Evolutionary conservation across 1,139 yeast genomes (phyloP), one percentile per base, ranked within the genome.

Genomic region (Protomyces gravidus): DNA sequence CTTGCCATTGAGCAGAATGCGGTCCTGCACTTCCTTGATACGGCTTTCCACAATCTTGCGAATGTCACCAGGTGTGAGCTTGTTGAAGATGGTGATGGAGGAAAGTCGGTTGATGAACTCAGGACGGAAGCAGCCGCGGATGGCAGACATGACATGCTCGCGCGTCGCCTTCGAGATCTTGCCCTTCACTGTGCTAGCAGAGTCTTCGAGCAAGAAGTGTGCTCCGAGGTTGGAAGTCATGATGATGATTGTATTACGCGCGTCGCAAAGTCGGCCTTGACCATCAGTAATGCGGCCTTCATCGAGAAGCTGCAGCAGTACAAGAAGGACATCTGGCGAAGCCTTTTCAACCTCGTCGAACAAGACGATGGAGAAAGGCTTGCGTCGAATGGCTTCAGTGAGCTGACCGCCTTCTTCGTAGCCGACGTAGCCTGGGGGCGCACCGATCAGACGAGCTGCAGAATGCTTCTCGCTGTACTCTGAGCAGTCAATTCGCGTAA

Each of bases 171-270:
- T 79, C 56, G 83, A 83, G 57, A 90, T 76, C 72, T 82, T 84
- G 28, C 63, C 64, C 32, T 45, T 49, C 30, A 66, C 68, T 32
- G 69, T 62, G 4, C 88, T 73, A 11, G 83, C 80, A 63, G 80
- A 80, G 50, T 89, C 78, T 4, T 85, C 80, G 70, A 83, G 84
- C 72, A 94, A 86, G 70, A 76, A 89, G 71, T 89, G 89, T 11
- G 98, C 97, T 66, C 99, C 98, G 71, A 94, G 81, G 73, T 92
- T 94, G 23, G 97, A 90, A 1, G 99, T 94, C 96, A 94, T 89
- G 65, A 92, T 90, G 66, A 92, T 81, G 66, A 92, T 89, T 59
- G 92, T 82, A 74, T 92, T 92, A 60, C 97, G 85, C 67, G 96
- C 89, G 74, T 90, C 90, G 67, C 94, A 86, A 36, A 89, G 83